These are phyloP conservation scores for Lodderomyces margitis DNA, from an alignment of 1,139 yeast species.

Conservation along the genomic window DNA sequence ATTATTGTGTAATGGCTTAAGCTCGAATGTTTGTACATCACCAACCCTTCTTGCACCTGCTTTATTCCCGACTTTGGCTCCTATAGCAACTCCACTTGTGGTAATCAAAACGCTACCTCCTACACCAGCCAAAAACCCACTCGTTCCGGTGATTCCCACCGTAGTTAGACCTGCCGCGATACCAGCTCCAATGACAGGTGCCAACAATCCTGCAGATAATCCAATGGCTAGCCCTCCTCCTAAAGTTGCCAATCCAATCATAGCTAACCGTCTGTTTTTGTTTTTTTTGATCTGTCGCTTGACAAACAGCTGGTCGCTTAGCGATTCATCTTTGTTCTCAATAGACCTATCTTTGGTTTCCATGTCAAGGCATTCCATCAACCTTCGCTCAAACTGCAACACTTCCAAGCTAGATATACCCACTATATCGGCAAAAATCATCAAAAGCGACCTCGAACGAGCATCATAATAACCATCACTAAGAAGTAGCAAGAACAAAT, in stretches of 20 bases:
- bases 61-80: conserved; percentile 81
- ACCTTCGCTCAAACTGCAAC: conserved; percentile 83
- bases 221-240: conserved; percentile 97
- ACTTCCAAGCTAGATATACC: conserved; percentile 64
- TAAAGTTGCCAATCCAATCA: conserved; percentile 93
- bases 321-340: conserved; percentile 62
- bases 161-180: conserved; percentile 96
- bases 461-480: conserved; percentile 89
- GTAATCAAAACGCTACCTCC: conserved; percentile 97
- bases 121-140: conserved; percentile 91
- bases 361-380: conserved; percentile 86
- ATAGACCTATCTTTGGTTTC: conserved; percentile 60
- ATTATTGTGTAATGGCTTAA: conserved; percentile 88
- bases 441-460: conserved; percentile 74
- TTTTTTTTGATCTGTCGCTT: conserved; percentile 67
- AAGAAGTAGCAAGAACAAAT: conserved; percentile 72
- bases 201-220: conserved; percentile 88
- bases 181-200: conserved; percentile 99
- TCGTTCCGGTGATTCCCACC: conserved; percentile 88
- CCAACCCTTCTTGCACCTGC: conserved; percentile 90
- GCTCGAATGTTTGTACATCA: conserved; percentile 90
- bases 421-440: conserved; percentile 62
- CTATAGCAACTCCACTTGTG: conserved; percentile 85
- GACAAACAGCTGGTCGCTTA: conserved; percentile 73
- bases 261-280: conserved; percentile 68